These are phyloP conservation scores for Diaporthe sp. DNA, from an alignment of 2,329 filamentous ascomycete species.

Conservation along the genomic window DNA sequence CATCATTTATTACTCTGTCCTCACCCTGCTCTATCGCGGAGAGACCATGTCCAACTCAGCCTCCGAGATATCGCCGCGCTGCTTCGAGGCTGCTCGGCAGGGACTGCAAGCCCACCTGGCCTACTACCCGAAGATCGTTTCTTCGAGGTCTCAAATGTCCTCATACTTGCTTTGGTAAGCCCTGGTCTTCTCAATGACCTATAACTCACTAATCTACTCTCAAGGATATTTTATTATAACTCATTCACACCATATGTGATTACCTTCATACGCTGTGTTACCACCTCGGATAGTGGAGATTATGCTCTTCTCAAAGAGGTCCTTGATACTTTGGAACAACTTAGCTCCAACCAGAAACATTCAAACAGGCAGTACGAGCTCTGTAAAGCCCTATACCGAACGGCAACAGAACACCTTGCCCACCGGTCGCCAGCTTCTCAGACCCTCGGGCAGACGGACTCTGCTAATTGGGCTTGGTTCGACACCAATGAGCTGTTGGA, in stretches of 20 bases:
- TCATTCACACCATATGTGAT: slow-evolving; percentile 2
- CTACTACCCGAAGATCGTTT: not conserved
- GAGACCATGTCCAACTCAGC: not conserved
- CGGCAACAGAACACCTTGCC: not conserved
- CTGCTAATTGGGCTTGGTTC: not conserved
- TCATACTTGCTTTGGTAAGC: not conserved
- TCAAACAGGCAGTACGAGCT: not conserved
- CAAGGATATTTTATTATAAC: slow-evolving; percentile 4
- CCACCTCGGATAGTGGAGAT: not conserved
- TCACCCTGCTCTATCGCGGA: not conserved
- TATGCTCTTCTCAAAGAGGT: slow-evolving; percentile 4
- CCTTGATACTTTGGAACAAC: not conserved
- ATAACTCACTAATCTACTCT: not conserved
- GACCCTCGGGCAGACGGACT: not conserved
- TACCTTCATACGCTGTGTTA: not conserved
- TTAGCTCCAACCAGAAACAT: not conserved
- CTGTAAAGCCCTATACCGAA: slow-evolving; percentile 1
- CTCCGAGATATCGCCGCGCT: not conserved
- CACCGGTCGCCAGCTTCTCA: not conserved
- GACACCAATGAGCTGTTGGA: not conserved
- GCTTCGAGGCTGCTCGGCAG: slow-evolving; percentile 4
- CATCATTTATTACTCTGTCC: not conserved
- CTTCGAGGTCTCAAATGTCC: not conserved
- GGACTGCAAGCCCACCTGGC: not conserved
- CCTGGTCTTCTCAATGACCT: too few species aligned